Conservation (phyloP, 2,329 filamentous ascomycete genomes). For the Monilinia fructigena region DNA sequence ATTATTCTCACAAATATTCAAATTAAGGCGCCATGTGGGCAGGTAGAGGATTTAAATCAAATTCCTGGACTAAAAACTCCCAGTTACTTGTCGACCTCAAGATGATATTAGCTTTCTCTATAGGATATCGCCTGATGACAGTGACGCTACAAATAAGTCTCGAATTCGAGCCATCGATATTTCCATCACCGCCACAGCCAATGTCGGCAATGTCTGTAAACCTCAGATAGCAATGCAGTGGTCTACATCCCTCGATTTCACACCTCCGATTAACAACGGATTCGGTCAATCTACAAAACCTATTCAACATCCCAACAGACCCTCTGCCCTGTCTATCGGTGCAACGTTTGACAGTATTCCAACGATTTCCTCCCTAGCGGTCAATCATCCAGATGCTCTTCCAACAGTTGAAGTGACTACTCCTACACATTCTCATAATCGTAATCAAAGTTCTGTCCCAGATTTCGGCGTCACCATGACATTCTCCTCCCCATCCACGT, state of each 20-base stretch:
- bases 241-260: conserved; percentile 69
- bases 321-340: conserved; percentile 63
- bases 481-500: conserved; percentile 61
- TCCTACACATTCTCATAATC: conserved; percentile 24
- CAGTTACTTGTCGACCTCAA: conserved; percentile 63
- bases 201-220: conserved; percentile 56
- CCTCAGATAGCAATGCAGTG: conserved; percentile 65
- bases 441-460: conserved; percentile 48
- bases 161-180: conserved; percentile 55
- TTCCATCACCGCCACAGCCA: conserved; percentile 58
- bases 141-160: conserved; percentile 45
- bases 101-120: conserved; percentile 77
- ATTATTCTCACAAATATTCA: conserved; percentile 60
- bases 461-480: conserved; percentile 74
- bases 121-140: conserved; percentile 53
- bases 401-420: conserved; percentile 56
- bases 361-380: conserved; percentile 54
- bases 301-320: conserved; percentile 61
- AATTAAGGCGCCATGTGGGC: conserved; percentile 57
- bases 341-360: conserved; percentile 54
- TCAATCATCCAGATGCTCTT: conserved; percentile 58
- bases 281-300: conserved; percentile 56
- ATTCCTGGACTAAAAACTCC: conserved; percentile 50
- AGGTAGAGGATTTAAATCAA: conserved; percentile 57
- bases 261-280: conserved; percentile 61